These are phyloP conservation scores for Acanthamoeba sp. DNA, from an alignment of 208 protist species.

Conservation along the genomic window DNA sequence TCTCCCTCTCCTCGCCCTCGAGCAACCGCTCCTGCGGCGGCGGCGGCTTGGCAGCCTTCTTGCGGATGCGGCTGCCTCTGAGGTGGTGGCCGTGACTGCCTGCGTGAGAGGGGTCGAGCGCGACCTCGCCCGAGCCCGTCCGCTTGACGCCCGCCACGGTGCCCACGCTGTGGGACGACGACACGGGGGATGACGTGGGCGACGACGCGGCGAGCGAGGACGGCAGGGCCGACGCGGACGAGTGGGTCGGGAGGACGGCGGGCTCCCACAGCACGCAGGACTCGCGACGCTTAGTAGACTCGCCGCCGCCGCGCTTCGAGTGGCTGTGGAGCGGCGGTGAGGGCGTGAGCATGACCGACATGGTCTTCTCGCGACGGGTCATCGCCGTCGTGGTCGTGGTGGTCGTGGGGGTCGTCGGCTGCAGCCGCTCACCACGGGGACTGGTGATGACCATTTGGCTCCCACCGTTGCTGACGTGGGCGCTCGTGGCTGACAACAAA, in stretches of 20 bases:
- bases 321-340: neutral
- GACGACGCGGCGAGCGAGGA: neutral
- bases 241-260: neutral
- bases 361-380: conserved; percentile 18
- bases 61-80: neutral
- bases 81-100: neutral
- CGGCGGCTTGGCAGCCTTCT: neutral
- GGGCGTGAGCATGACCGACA: conserved; percentile 2
- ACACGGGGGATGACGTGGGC: neutral
- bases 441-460: neutral
- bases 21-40: no score
- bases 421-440: no score
- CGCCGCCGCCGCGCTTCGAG: neutral
- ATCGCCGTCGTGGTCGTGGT: no score
- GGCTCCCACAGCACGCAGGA: neutral
- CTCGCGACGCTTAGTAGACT: neutral
- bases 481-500: no score
- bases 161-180: neutral
- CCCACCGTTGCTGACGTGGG: no score
- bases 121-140: neutral
- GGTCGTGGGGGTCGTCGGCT: neutral
- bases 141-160: neutral
- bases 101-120: neutral
- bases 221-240: neutral
- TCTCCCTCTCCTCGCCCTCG: neutral